Conservation (phyloP, 2,329 filamentous ascomycete species). For the Pseudocercospora crystallina region DNA sequence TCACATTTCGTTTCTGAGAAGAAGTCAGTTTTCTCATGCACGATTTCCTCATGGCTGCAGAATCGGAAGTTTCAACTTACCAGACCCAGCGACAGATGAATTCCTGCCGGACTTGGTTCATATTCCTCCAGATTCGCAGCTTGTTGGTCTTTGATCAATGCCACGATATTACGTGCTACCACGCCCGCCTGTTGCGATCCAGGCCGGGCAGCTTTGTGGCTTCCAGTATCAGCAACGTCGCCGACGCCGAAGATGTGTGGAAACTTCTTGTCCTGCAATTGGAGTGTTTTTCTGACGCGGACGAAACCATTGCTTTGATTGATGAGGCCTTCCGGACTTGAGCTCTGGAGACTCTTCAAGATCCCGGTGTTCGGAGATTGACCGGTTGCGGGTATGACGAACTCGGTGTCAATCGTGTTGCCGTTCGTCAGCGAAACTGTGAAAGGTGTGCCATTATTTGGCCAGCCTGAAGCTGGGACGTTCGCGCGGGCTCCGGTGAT, state of each 20-base stretch:
- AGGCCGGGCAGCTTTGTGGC: constrained; percentile 55
- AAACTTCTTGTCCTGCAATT: constrained; percentile 51
- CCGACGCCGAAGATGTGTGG: constrained; percentile 63
- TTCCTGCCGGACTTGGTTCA: constrained; percentile 11
- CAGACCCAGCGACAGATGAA: constrained; percentile 21
- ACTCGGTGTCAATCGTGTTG: constrained; percentile 50
- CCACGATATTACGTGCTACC: constrained; percentile 57
- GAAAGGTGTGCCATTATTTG: constrained; percentile 22
- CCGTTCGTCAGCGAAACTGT: constrained; percentile 49
- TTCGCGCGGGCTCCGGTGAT: constrained; percentile 44
- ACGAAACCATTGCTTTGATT: constrained; percentile 26
- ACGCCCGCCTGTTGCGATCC: constrained; percentile 55
- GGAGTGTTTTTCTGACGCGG: constrained; percentile 57
- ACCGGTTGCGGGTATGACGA: constrained; percentile 60
- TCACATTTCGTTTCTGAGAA: constrained; percentile 16
- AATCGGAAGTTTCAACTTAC: background rate
- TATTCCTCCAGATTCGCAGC: constrained; percentile 6
- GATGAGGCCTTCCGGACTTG: constrained; percentile 42
- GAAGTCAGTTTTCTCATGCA: background rate
- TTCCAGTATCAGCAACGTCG: constrained; percentile 58
- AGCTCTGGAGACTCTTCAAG: constrained; percentile 48
- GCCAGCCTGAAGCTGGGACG: constrained; percentile 26
- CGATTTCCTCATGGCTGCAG: background rate
- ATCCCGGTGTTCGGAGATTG: constrained; percentile 58
- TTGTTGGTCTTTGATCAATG: constrained; percentile 37